A percentile compares a stretch with the other conserved stretches of the same genome.
Conservation (phyloP, 441 rosid species). For the Corymbia citriodora region DNA sequence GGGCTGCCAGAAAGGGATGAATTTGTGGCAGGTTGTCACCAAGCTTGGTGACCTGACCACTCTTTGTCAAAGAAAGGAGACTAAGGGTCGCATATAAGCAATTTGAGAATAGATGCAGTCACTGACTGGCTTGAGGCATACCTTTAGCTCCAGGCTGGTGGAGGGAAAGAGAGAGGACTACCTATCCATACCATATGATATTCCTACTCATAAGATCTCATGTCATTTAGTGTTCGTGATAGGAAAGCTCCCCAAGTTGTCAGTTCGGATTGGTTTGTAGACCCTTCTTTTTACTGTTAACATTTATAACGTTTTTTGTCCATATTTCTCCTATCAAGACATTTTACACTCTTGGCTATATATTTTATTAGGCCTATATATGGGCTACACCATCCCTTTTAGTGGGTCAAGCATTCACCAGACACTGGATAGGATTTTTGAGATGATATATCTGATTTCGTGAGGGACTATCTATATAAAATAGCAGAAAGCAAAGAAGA, state of each 20-base stretch:
- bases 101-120: background rate
- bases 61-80: background rate
- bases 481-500: background rate
- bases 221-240: background rate
- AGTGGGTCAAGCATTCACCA: background rate
- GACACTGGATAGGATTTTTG: background rate
- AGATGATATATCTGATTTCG: background rate
- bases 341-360: background rate
- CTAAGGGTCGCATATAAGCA: background rate
- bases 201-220: background rate
- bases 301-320: background rate
- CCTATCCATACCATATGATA: background rate
- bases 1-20: background rate
- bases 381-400: background rate
- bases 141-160: background rate
- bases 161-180: background rate
- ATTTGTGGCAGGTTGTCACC: background rate
- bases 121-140: background rate
- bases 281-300: background rate
- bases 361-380: background rate
- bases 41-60: background rate
- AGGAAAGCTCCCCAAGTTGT: background rate
- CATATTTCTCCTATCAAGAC: background rate
- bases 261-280: background rate
- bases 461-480: background rate